These are phyloP conservation scores for Skeletonema marinoi DNA, from an alignment of 108 stramenopile species.

Conservation along the genomic window DNA sequence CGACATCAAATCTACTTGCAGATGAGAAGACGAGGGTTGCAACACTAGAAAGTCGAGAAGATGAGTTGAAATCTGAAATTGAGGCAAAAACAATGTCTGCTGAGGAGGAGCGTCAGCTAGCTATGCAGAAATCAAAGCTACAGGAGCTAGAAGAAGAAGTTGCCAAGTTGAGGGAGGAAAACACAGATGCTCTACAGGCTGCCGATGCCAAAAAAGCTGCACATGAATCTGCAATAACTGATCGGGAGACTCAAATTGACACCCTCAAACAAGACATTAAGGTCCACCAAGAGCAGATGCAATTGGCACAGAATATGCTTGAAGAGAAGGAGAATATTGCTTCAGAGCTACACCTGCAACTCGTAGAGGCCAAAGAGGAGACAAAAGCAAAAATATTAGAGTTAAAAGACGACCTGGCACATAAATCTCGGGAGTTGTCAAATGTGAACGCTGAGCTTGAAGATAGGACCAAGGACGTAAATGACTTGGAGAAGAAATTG, in stretches of 20 bases:
- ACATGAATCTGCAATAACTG: conserved; percentile 14
- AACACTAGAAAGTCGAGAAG: conserved; percentile 22
- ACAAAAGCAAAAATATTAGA: conserved; percentile 12
- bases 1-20: conserved; percentile 16
- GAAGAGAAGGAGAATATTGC: conserved; percentile 38
- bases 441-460: conserved; percentile 30
- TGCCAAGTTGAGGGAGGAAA: conserved; percentile 19
- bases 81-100: background rate
- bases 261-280: conserved; percentile 38
- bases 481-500: conserved; percentile 29
- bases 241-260: conserved; percentile 32
- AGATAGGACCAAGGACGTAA: conserved; percentile 28
- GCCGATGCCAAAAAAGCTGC: conserved; percentile 11
- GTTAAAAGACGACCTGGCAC: conserved; percentile 36
- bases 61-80: conserved; percentile 15
- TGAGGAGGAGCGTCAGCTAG: conserved; percentile 5
- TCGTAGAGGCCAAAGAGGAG: conserved; percentile 26
- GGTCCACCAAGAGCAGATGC: conserved; percentile 47
- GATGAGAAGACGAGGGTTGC: conserved; percentile 16
- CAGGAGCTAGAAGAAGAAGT: conserved; percentile 34
- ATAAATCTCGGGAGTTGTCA: conserved; percentile 32
- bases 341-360: conserved; percentile 21
- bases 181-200: conserved; percentile 11
- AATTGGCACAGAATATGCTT: conserved; percentile 46
- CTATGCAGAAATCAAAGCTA: conserved; percentile 25